Conservation (phyloP, 1,284 basidiomycete species). For the Ganoderma boninense region DNA sequence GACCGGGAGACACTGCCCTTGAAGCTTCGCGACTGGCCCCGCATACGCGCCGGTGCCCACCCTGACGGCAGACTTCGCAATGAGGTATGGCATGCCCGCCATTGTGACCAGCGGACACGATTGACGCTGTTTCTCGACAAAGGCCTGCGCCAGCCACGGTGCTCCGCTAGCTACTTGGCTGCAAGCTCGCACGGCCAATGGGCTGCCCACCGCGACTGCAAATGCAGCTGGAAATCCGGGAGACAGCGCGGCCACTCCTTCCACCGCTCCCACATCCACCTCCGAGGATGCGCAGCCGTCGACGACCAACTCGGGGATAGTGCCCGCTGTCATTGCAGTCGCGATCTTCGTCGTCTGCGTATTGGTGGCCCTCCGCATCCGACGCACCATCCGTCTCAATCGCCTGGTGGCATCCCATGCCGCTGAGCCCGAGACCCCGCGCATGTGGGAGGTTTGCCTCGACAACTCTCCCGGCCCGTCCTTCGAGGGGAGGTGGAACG, state of each 20-base stretch:
- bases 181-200: not conserved
- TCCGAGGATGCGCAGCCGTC: not conserved
- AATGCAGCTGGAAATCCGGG: not conserved
- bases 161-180: not conserved
- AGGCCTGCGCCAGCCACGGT: not conserved
- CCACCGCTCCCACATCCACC: not conserved
- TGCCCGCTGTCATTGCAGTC: constrained; percentile 14
- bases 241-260: not conserved
- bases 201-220: not conserved
- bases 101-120: not conserved
- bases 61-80: not conserved
- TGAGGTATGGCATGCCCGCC: not conserved
- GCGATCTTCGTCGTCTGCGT: constrained; percentile 11
- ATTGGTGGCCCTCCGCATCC: constrained; percentile 1
- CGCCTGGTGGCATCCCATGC: not conserved
- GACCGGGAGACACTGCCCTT: not conserved
- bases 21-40: not conserved
- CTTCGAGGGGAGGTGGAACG: constrained; percentile 7
- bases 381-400: not conserved
- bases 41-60: not conserved
- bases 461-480: not conserved
- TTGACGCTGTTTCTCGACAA: not conserved
- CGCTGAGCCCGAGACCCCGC: not conserved
- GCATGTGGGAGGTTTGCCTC: constrained; percentile 20
- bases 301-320: not conserved